Evolutionary conservation across 2,329 filamentous ascomycete genomes (phyloP).

Genomic region (Volutella citrinella): DNA sequence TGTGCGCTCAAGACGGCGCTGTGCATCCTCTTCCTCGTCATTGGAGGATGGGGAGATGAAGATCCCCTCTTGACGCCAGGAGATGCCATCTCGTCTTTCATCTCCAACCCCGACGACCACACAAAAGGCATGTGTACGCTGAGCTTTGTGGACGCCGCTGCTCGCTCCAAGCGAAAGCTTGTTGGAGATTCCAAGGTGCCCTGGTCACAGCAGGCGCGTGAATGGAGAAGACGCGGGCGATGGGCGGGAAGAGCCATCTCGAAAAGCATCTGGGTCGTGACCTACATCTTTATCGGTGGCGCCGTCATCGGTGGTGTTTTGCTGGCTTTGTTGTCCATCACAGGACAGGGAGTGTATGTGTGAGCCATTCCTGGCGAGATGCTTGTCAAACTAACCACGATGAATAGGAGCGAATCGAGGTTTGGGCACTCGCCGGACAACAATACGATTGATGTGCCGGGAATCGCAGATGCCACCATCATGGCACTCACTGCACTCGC

Average conservation of each 20-base stretch:
- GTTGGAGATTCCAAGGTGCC: too few relatives aligned
- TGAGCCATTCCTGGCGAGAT: too few relatives aligned
- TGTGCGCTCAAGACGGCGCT: slow-evolving; percentile 12
- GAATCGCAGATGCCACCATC: not conserved
- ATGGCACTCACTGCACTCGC: slow-evolving; percentile 10
- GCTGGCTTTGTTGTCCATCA: slow-evolving; percentile 7
- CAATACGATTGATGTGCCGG: not conserved
- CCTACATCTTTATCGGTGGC: slow-evolving; percentile 10
- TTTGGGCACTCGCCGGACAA: slow-evolving; percentile 11
- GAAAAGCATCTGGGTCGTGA: slow-evolving; percentile 10
- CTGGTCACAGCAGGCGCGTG: slow-evolving; percentile 6
- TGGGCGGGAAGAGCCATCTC: slow-evolving; percentile 13
- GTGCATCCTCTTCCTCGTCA: slow-evolving; percentile 7
- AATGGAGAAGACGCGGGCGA: slow-evolving; percentile 3
- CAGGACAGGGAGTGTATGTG: slow-evolving; percentile 8
- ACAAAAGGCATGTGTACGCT: slow-evolving; percentile 14
- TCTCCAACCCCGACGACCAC: slow-evolving; percentile 9
- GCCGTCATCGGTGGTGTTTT: too few relatives aligned
- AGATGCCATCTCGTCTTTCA: slow-evolving; percentile 18
- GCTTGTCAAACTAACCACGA: slow-evolving; percentile 4
- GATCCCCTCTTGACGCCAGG: slow-evolving; percentile 14
- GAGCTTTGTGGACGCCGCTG: slow-evolving; percentile 1
- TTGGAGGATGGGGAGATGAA: slow-evolving; percentile 10
- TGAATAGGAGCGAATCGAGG: not conserved
- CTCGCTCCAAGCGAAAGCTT: not conserved